phyloP scores from a whole-genome alignment of 2,329 filamentous ascomycete genomes.

The Delphinella strobiligena region DNA sequence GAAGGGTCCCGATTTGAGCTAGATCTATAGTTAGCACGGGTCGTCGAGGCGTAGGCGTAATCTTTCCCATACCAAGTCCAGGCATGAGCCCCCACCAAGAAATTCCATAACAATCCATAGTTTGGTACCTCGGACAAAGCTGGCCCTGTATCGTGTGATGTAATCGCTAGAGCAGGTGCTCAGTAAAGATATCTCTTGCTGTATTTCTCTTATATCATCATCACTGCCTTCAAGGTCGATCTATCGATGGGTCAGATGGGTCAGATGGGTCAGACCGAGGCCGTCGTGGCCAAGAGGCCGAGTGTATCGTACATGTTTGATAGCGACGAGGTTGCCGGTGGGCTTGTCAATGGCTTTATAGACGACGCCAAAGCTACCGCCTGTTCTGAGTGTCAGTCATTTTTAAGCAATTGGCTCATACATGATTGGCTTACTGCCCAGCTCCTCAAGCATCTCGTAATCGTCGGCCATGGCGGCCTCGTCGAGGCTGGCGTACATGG shows the following conservation, averaged over 20 bases:
- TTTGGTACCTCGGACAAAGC: slow-evolving; percentile 91
- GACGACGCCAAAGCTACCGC: slow-evolving; percentile 90
- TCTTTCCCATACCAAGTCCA: slow-evolving; percentile 60
- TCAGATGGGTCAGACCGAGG: not conserved
- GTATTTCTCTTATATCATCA: slow-evolving; percentile 96
- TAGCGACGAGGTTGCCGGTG: slow-evolving; percentile 86
- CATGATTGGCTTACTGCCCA: slow-evolving; percentile 60
- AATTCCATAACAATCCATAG: slow-evolving; percentile 99
- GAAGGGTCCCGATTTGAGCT: slow-evolving; percentile 86
- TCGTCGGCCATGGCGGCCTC: slow-evolving; percentile 54
- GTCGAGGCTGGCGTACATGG: slow-evolving; percentile 11
- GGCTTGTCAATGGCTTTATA: slow-evolving; percentile 90
- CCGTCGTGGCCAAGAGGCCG: not conserved
- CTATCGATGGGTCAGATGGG: slow-evolving; percentile 35
- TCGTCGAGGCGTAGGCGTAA: slow-evolving; percentile 9
- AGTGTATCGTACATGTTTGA: slow-evolving; percentile 70
- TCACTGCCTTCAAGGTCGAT: slow-evolving; percentile 98
- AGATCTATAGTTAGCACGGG: slow-evolving; percentile 15
- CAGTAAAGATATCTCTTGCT: slow-evolving; percentile 89
- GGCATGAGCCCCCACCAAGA: slow-evolving; percentile 84
- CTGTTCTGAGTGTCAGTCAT: slow-evolving; percentile 30
- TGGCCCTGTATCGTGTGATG: slow-evolving; percentile 92
- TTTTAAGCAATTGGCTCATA: not conserved
- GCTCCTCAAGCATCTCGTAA: slow-evolving; percentile 91
- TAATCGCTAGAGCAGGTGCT: slow-evolving; percentile 90